Percentiles rank a stretch among this genome's conserved stretches.
Conservation (phyloP, 2,329 filamentous ascomycete genomes). For the Coleophoma eucalyptorum region DNA sequence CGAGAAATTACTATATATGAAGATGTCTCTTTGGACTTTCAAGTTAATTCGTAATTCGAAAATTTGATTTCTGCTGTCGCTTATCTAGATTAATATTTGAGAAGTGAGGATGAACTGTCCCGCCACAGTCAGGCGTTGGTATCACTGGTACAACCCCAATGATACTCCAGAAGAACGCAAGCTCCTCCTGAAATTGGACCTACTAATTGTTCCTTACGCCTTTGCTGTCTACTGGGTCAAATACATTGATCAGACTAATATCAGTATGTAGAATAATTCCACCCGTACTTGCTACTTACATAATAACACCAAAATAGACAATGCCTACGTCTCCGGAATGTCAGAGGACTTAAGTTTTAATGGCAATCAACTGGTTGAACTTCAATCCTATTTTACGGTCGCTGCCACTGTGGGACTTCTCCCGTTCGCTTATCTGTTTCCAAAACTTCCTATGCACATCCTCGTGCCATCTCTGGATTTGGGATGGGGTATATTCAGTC, state of each 20-base stretch:
- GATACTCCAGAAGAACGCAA: slow-evolving; percentile 46
- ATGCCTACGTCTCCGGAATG: slow-evolving; percentile 23
- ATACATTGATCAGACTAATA: slow-evolving; percentile 14
- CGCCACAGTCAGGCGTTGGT: neutral
- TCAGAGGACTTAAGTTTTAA: slow-evolving; percentile 39
- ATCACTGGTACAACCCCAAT: slow-evolving; percentile 41
- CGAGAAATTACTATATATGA: too few species aligned
- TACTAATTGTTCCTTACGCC: slow-evolving; percentile 50
- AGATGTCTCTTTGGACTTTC: too few species aligned
- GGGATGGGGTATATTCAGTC: slow-evolving; percentile 16
- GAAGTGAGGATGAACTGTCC: too few species aligned
- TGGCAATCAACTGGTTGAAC: slow-evolving; percentile 41
- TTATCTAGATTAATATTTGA: too few species aligned
- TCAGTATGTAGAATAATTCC: slow-evolving; percentile 7
- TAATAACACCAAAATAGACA: slow-evolving; percentile 21
- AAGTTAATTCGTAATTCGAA: too few species aligned
- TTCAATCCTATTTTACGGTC: slow-evolving; percentile 16
- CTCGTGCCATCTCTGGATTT: slow-evolving; percentile 16
- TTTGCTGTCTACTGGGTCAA: slow-evolving; percentile 48
- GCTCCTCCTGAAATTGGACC: slow-evolving; percentile 50
- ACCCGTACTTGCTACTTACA: neutral
- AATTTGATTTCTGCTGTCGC: too few species aligned
- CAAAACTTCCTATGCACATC: slow-evolving; percentile 15
- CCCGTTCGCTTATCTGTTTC: slow-evolving; percentile 18
- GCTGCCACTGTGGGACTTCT: slow-evolving; percentile 16